These are phyloP conservation scores for Omphalea diandra DNA, from an alignment of 441 rosid genomes.

Conservation along the genomic window DNA sequence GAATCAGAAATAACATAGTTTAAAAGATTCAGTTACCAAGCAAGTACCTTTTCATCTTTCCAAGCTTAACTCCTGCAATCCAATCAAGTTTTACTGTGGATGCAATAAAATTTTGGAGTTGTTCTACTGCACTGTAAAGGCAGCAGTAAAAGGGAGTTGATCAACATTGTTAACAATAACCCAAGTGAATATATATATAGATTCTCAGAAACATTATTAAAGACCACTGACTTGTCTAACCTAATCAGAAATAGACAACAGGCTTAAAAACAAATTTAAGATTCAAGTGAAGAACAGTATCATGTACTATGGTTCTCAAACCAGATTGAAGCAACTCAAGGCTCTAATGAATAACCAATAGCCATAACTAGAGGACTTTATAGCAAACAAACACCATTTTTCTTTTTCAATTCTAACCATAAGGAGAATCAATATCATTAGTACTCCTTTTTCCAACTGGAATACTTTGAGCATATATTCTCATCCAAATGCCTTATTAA, in stretches of 20 bases:
- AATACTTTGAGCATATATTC: background rate
- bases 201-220: background rate
- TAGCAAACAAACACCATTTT: background rate
- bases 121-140: too few relatives aligned
- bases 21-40: background rate
- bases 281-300: background rate
- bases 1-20: background rate
- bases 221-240: background rate
- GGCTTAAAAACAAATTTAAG: background rate
- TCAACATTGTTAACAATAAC: background rate
- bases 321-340: background rate
- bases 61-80: background rate
- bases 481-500: background rate
- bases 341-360: background rate
- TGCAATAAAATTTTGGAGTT: background rate
- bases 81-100: conserved; percentile 6
- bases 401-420: too few relatives aligned
- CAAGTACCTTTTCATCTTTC: conserved; percentile 15
- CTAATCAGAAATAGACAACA: background rate
- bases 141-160: background rate
- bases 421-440: background rate
- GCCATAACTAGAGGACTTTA: background rate
- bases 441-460: background rate
- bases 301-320: background rate
- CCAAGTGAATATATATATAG: conserved; percentile 6